Percentiles rank a stretch among this genome's conserved stretches.
Conservation (phyloP, 805 yeast species). For the Sugiyamaella valdiviana region DNA sequence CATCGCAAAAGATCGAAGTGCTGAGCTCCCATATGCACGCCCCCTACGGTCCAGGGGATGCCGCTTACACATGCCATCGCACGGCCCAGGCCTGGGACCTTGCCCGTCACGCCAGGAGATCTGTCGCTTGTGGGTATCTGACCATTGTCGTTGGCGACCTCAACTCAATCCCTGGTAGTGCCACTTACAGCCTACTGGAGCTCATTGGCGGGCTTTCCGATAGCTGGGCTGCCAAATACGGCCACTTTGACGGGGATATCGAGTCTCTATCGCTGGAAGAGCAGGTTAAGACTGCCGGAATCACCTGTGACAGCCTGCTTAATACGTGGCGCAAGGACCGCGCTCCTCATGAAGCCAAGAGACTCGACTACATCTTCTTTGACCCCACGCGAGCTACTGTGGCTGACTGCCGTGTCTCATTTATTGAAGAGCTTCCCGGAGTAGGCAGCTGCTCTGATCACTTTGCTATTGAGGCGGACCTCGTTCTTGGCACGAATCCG, state of each 20-base stretch:
- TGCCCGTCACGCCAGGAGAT: conserved; percentile 54
- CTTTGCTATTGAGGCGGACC: conserved; percentile 52
- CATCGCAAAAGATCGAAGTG: conserved; percentile 54
- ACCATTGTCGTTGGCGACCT: conserved; percentile 90
- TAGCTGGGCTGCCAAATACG: conserved; percentile 72
- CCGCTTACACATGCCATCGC: conserved; percentile 82
- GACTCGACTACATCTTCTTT: conserved; percentile 84
- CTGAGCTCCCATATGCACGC: conserved; percentile 97
- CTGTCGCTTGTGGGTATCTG: conserved; percentile 70
- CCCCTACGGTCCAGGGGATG: conserved; percentile 86
- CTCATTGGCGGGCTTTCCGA: conserved; percentile 63
- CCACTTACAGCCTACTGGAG: conserved; percentile 72
- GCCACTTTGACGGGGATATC: conserved; percentile 38
- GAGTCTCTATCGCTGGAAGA: conserved; percentile 37
- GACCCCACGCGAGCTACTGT: conserved; percentile 52
- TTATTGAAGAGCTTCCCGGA: conserved; percentile 60
- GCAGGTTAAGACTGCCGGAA: conserved; percentile 70
- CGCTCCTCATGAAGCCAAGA: conserved; percentile 63
- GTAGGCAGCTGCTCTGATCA: conserved; percentile 87
- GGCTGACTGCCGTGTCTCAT: conserved; percentile 59
- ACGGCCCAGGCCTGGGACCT: conserved; percentile 97
- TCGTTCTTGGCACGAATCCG: conserved; percentile 8
- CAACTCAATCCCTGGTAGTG: conserved; percentile 79
- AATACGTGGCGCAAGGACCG: conserved; percentile 74
- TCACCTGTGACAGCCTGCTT: conserved; percentile 81